These are phyloP conservation scores for Diaporthe ampelina DNA, from an alignment of 2,329 filamentous ascomycete species.

Conservation along the genomic window DNA sequence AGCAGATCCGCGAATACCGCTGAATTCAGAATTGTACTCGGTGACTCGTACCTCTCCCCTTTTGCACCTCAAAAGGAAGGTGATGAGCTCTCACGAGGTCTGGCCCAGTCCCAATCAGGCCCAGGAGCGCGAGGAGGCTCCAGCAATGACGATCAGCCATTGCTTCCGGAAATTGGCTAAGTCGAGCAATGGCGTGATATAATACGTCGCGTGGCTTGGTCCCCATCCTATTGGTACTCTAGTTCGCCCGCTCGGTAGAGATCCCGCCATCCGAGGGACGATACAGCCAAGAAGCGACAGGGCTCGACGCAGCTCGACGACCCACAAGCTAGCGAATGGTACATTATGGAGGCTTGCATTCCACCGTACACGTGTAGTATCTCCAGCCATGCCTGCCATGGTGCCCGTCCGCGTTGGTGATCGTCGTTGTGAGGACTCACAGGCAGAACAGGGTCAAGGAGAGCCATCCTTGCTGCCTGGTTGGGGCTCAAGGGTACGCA, in stretches of 20 bases:
- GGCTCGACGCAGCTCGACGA: background rate
- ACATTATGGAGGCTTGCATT: background rate
- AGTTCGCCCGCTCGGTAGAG: conserved; percentile 24
- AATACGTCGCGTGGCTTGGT: conserved; percentile 34
- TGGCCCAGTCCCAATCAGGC: background rate
- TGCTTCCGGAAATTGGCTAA: conserved; percentile 22
- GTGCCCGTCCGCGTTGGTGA: background rate
- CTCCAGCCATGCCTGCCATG: background rate
- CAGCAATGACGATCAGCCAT: background rate
- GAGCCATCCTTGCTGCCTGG: background rate
- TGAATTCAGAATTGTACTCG: background rate
- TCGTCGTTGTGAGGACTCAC: background rate
- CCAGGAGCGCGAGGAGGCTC: background rate
- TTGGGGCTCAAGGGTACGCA: conserved; percentile 33
- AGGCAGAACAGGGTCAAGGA: background rate
- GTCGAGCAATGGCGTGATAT: conserved; percentile 31
- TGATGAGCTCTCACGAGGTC: conserved; percentile 7
- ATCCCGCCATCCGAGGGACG: conserved; percentile 10
- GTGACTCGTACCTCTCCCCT: background rate
- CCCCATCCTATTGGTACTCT: conserved; percentile 10
- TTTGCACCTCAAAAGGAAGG: background rate
- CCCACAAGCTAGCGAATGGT: conserved; percentile 8
- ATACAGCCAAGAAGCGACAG: conserved; percentile 1
- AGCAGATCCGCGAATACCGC: background rate
- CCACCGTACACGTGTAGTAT: conserved; percentile 1